Conservation (phyloP, 805 yeast genomes). For the Metschnikowia colocasiae region DNA sequence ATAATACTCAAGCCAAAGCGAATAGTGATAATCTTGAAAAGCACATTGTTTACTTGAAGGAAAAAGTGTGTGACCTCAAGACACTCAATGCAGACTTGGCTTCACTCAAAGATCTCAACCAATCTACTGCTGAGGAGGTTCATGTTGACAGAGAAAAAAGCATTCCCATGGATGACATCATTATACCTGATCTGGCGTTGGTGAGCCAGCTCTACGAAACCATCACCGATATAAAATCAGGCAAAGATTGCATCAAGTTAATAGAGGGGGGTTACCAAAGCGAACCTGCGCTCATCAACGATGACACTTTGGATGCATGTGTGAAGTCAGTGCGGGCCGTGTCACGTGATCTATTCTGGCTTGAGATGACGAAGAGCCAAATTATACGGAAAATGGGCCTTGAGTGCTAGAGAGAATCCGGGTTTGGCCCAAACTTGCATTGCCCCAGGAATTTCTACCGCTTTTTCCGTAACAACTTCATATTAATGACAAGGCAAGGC, state of each 20-base stretch:
- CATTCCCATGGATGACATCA: conserved; percentile 31
- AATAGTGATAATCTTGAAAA: conserved; percentile 30
- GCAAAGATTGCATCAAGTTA: conserved; percentile 61
- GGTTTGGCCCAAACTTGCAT: background rate
- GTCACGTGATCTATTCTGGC: conserved; percentile 42
- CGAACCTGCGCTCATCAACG: conserved; percentile 32
- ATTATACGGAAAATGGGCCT: conserved; percentile 23
- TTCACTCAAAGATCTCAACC: conserved; percentile 24
- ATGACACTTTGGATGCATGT: conserved; percentile 31
- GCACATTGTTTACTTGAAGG: conserved; percentile 28
- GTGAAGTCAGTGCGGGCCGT: conserved; percentile 34
- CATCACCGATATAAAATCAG: conserved; percentile 63
- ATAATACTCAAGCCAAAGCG: conserved; percentile 34
- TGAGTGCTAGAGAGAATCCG: conserved; percentile 12
- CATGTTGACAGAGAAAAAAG: conserved; percentile 11
- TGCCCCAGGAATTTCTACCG: background rate
- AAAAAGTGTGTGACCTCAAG: conserved; percentile 23
- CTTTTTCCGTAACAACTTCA: too few relatives aligned
- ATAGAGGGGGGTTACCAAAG: conserved; percentile 47
- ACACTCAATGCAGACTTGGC: conserved; percentile 26
- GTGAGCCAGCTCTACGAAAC: conserved; percentile 59
- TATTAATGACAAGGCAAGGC: background rate
- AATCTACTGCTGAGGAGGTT: conserved; percentile 19
- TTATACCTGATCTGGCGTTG: conserved; percentile 37
- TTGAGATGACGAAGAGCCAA: conserved; percentile 33